Evolutionary conservation across 177 flowering plant species (phyloP).

Genomic region (Tripterygium wilfordii): DNA sequence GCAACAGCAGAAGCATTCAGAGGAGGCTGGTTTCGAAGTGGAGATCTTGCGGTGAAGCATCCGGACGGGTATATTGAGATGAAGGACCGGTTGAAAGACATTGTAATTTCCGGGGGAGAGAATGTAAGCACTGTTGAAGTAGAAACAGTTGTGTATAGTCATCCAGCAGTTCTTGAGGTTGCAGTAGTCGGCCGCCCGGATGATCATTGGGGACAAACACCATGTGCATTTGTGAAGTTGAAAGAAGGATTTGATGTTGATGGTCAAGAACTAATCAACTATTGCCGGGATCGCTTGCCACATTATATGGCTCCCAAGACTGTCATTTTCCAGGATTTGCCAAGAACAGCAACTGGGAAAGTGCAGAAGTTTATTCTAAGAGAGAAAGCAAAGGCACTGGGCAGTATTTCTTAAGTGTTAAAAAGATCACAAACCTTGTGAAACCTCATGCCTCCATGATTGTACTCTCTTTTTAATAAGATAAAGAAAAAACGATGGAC

Average conservation of each 20-base stretch:
- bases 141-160: constrained; percentile 28
- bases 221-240: constrained; percentile 33
- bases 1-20: constrained; percentile 30
- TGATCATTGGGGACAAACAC: constrained; percentile 32
- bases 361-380: constrained; percentile 21
- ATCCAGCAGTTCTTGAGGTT: constrained; percentile 34
- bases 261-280: constrained; percentile 18
- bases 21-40: constrained; percentile 36
- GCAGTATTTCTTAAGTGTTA: constrained; percentile 10
- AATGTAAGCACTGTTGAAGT: constrained; percentile 37
- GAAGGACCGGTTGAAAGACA: constrained; percentile 39
- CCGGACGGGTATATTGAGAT: constrained; percentile 29
- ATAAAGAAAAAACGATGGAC: too few species aligned
- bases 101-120: constrained; percentile 32
- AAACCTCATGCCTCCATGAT: too few species aligned
- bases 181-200: constrained; percentile 37
- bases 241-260: constrained; percentile 17
- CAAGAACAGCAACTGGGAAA: constrained; percentile 32
- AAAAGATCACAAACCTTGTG: constrained; percentile 29
- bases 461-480: too few species aligned
- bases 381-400: constrained; percentile 28
- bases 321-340: constrained; percentile 26
- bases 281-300: constrained; percentile 24
- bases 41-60: constrained; percentile 35
- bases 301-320: constrained; percentile 31